A percentile compares a stretch with the other conserved stretches of the same genome.
Evolutionary conservation across 495 filamentous ascomycete genomes (phyloP).

Genomic region (Hyaloscypha finlandica): DNA sequence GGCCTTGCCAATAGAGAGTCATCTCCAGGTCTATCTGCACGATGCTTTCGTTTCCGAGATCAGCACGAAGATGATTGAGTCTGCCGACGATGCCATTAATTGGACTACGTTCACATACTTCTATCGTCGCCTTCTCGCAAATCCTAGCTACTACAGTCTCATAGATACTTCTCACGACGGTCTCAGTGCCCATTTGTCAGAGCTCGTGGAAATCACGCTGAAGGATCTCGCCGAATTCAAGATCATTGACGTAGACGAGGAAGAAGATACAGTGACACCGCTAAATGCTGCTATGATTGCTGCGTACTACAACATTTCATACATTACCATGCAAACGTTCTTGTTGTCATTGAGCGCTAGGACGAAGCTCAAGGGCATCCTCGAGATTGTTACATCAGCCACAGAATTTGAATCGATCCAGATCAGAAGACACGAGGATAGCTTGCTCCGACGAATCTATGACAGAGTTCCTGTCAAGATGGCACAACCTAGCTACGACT

Average conservation of each 20-base stretch:
- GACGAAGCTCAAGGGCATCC: conserved; percentile 91
- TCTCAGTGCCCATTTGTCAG: conserved; percentile 90
- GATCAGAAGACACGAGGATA: conserved; percentile 91
- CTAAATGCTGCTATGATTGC: conserved; percentile 97
- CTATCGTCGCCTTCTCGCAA: conserved; percentile 94
- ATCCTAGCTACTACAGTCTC: conserved; percentile 94
- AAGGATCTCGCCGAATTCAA: conserved; percentile 91
- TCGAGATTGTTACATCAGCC: conserved; percentile 96
- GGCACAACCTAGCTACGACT: conserved; percentile 80
- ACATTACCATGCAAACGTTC: conserved; percentile 99
- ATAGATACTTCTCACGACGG: conserved; percentile 89
- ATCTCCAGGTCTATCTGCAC: conserved; percentile 85
- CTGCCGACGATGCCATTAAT: conserved; percentile 96
- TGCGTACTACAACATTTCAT: conserved; percentile 98
- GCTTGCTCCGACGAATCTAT: conserved; percentile 87
- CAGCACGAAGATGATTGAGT: conserved; percentile 88
- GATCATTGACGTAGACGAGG: conserved; percentile 96
- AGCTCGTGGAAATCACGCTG: conserved; percentile 89
- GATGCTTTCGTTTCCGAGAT: conserved; percentile 97
- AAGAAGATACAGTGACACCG: conserved; percentile 87
- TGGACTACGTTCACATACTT: conserved; percentile 99
- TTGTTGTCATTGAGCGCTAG: conserved; percentile 86
- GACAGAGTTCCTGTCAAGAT: conserved; percentile 95
- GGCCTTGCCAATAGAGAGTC: conserved; percentile 92
- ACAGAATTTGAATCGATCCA: conserved; percentile 96